phyloP scores from a whole-genome alignment of 148 eudicot species.

The Amaranthus hypochondriacus region DNA sequence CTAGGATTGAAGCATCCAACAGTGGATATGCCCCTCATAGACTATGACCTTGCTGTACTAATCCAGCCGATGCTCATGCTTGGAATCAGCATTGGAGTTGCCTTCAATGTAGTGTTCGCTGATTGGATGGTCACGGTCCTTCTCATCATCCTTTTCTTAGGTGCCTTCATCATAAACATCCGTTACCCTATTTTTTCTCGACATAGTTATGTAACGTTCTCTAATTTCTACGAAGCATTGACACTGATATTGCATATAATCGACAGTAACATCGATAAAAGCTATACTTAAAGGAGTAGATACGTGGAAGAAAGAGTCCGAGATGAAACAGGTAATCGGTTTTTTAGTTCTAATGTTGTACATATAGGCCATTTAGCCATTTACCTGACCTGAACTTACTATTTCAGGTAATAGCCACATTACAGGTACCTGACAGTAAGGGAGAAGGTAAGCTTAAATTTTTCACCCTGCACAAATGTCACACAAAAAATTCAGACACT shows the following conservation, averaged over 20 bases:
- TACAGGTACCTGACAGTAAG: conserved; percentile 27
- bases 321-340: conserved; percentile 32
- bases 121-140: conserved; percentile 77
- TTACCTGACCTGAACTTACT: background rate
- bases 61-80: conserved; percentile 79
- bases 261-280: conserved; percentile 51
- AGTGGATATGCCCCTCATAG: conserved; percentile 60
- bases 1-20: conserved; percentile 56
- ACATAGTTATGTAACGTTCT: background rate
- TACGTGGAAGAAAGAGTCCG: conserved; percentile 61
- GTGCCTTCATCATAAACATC: conserved; percentile 24
- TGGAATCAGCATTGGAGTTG: conserved; percentile 65
- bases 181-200: background rate
- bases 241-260: background rate
- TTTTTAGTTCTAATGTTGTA: background rate
- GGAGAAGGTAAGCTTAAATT: conserved; percentile 26
- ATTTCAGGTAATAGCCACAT: conserved; percentile 33
- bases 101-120: conserved; percentile 59
- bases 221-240: background rate
- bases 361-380: background rate
- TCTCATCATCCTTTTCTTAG: conserved; percentile 54
- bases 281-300: conserved; percentile 50
- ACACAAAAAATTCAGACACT: background rate
- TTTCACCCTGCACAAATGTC: background rate
- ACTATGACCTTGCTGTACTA: conserved; percentile 60